phyloP scores from a whole-genome alignment of 495 filamentous ascomycete genomes.

The Astrothelium macrocarpum region DNA sequence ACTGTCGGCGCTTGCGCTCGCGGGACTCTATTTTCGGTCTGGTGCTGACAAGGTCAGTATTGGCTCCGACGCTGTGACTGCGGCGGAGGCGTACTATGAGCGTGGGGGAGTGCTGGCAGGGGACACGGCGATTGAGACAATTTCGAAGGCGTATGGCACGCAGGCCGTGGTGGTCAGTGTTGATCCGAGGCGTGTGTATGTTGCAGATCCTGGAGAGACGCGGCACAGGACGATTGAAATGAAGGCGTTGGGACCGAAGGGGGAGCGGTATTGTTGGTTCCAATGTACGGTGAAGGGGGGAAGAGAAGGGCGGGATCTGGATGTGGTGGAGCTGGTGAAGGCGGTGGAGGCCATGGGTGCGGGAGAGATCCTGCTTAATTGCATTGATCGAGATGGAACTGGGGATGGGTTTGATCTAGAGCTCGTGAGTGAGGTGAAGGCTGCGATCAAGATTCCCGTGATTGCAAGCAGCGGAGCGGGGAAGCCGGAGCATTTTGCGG shows the following conservation, averaged over 20 bases:
- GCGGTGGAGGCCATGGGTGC: slow-evolving; percentile 95
- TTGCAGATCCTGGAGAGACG: slow-evolving; percentile 60
- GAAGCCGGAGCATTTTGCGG: slow-evolving; percentile 76
- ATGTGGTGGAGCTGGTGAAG: slow-evolving; percentile 74
- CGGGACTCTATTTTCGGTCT: slow-evolving; percentile 93
- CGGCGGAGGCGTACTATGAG: slow-evolving; percentile 79
- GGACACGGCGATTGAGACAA: slow-evolving; percentile 85
- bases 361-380: slow-evolving; percentile 90
- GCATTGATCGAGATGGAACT: slow-evolving; percentile 93
- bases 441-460: slow-evolving; percentile 75
- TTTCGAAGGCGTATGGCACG: slow-evolving; percentile 86
- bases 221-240: slow-evolving; percentile 71
- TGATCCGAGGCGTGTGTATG: slow-evolving; percentile 85
- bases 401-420: slow-evolving; percentile 94
- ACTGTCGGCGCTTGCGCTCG: slow-evolving; percentile 80
- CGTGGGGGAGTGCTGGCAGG: slow-evolving; percentile 58
- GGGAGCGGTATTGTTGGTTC: slow-evolving; percentile 88
- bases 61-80: slow-evolving; percentile 85
- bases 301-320: slow-evolving; percentile 78
- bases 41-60: slow-evolving; percentile 99
- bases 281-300: slow-evolving; percentile 96
- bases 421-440: slow-evolving; percentile 79
- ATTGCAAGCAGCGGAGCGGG: slow-evolving; percentile 94
- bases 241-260: slow-evolving; percentile 54
- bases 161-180: slow-evolving; percentile 96